Conservation (phyloP, 73 alveolate species). For the Symbiodinium natans region DNA sequence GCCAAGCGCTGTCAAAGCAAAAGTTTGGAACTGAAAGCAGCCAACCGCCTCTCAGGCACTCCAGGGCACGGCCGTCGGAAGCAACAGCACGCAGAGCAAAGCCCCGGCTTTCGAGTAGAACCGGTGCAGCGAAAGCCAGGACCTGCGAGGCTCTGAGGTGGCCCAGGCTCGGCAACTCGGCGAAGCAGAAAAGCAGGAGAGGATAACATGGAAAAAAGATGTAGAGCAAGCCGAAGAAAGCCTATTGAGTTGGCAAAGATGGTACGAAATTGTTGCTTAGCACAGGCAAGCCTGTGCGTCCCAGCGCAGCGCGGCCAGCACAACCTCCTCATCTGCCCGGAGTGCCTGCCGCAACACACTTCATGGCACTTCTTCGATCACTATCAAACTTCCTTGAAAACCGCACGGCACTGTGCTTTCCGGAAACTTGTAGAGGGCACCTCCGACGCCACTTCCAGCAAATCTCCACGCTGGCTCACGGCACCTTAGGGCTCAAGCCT, state of each 20-base stretch:
- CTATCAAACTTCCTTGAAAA: no score
- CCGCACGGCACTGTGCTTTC: no score
- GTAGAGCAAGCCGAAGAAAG: no score
- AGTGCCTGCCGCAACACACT: neutral
- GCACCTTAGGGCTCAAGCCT: neutral
- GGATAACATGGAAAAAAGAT: neutral
- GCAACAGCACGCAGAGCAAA: slow-evolving; percentile 18
- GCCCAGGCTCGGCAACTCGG: no score
- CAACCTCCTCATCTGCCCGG: slow-evolving; percentile 18
- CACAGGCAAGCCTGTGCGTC: neutral
- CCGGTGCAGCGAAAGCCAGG: slow-evolving; percentile 13
- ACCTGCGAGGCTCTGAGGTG: neutral
- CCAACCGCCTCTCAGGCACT: neutral
- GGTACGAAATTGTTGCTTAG: no score
- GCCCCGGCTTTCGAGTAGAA: neutral
- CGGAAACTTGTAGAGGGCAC: no score
- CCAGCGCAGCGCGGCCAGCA: slow-evolving; percentile 13
- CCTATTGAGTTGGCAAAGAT: no score
- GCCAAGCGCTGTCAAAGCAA: no score
- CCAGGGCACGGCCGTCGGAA: slow-evolving; percentile 19
- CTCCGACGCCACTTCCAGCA: neutral
- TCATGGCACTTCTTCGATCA: neutral
- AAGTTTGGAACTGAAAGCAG: no score
- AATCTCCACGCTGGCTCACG: neutral
- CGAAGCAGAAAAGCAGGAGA: neutral